Base-by-base conservation (phyloP, 83 land plant species). In the Diphasiastrum complanatum region DNA sequence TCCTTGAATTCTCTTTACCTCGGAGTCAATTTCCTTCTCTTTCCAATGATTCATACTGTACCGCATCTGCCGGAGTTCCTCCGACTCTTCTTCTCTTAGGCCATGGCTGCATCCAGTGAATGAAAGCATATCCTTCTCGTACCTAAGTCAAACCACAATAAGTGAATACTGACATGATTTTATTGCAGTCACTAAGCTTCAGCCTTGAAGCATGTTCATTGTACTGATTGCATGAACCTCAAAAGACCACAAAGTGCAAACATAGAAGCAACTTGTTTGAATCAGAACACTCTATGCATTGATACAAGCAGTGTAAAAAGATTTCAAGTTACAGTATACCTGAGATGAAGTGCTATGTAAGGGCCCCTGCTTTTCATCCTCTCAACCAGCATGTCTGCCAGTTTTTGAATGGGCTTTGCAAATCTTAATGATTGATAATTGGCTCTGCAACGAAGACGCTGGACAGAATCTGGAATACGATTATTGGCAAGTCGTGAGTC, bases 51-150 rank as follows among this genome's bases (percentile, higher is more conserved):
- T 74, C 19, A 80, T 81, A 18, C 75, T 77, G 68, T 80, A 68
- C 2, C 91, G 71, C 91, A 86, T 80, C 33, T 41, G 64, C 16
- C 62, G 75, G 5, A 86, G 81, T 30, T 75, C 82, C 2, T 80
- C 78, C 38, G 64, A 78, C 71, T 86, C 91, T 45, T 78, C 84
- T 23, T 65, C 25, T 38, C 82, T 80, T 71, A 86, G 60, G 51
- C 61, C 78, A 61, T 83, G 91, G 36, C 76, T 63, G 56, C 91
- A 86, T 30, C 91, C 91, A 14, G 91, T 86, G 68, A 86, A 86
- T 47, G 91, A 77, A 46, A 86, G 76, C 91, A 86, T 86, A 59
- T 86, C 91, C 61, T 86, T 86, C 56, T 86, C 91, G 66, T 80
- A 86, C 60, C 91, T 86, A 33, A 47, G 58, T 38, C 8, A 14